Conservation (phyloP, 1,284 basidiomycete species). For the Waitea zeae region DNA sequence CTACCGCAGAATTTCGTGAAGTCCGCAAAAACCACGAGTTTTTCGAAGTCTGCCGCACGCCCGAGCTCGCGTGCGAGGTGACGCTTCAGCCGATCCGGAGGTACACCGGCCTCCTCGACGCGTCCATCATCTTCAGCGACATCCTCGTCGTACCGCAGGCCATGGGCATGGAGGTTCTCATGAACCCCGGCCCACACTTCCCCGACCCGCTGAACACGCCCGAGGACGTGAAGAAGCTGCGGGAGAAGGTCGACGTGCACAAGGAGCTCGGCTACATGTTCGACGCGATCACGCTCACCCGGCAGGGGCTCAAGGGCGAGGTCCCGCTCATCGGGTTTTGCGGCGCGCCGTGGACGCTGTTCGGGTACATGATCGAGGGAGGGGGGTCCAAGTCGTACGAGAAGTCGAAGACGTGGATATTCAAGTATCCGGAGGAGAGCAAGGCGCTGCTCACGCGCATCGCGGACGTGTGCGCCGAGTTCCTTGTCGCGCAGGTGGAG, state of each 20-base stretch:
- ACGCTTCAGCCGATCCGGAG: slow-evolving; percentile 86
- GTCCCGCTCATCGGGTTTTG: slow-evolving; percentile 93
- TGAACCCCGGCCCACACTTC: slow-evolving; percentile 84
- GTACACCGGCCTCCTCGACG: slow-evolving; percentile 74
- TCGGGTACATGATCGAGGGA: slow-evolving; percentile 94
- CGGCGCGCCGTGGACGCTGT: slow-evolving; percentile 93
- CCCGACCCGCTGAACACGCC: slow-evolving; percentile 70
- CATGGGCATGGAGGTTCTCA: slow-evolving; percentile 85
- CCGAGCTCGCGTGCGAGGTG: slow-evolving; percentile 69
- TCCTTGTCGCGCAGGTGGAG: slow-evolving; percentile 77
- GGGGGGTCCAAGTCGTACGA: slow-evolving; percentile 80
- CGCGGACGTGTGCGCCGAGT: slow-evolving; percentile 74
- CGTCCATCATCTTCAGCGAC: slow-evolving; percentile 92
- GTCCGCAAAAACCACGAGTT: slow-evolving; percentile 76
- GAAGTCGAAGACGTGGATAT: slow-evolving; percentile 85
- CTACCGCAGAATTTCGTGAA: slow-evolving; percentile 59
- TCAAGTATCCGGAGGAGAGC: slow-evolving; percentile 73
- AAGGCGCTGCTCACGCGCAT: slow-evolving; percentile 61
- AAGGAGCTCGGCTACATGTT: slow-evolving; percentile 84
- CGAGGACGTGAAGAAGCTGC: slow-evolving; percentile 49
- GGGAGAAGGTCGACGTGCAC: slow-evolving; percentile 51
- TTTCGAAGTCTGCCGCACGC: slow-evolving; percentile 86
- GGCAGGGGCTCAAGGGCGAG: slow-evolving; percentile 62
- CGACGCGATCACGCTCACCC: slow-evolving; percentile 73
- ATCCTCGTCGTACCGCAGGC: slow-evolving; percentile 94